Conservation (phyloP, 2,329 filamentous ascomycete species). For the Nemania sp. region DNA sequence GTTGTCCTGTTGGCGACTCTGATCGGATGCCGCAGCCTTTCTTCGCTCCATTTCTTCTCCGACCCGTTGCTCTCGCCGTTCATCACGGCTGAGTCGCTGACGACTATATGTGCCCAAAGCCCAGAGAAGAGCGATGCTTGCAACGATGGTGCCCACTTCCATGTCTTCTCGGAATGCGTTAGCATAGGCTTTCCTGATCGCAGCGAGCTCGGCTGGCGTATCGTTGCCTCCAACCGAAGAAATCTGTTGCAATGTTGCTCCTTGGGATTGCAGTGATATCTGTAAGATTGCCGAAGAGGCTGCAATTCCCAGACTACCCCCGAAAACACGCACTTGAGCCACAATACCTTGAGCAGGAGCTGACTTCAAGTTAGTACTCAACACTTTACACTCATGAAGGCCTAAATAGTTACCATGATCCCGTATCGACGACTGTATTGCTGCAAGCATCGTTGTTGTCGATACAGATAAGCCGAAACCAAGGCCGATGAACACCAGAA, state of each 20-base stretch:
- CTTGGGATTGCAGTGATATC: slow-evolving; percentile 48
- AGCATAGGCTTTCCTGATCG: slow-evolving; percentile 56
- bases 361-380: slow-evolving; percentile 45
- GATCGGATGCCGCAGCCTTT: slow-evolving; percentile 20
- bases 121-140: slow-evolving; percentile 56
- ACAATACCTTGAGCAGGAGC: slow-evolving; percentile 66
- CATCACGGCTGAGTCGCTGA: slow-evolving; percentile 47
- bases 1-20: background rate
- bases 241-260: slow-evolving; percentile 49
- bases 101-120: slow-evolving; percentile 56
- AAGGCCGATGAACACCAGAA: slow-evolving; percentile 63
- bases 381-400: background rate
- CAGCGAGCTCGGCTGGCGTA: slow-evolving; percentile 45
- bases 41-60: slow-evolving; percentile 47
- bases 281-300: slow-evolving; percentile 62
- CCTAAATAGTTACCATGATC: slow-evolving; percentile 59
- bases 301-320: slow-evolving; percentile 67
- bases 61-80: slow-evolving; percentile 45
- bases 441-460: slow-evolving; percentile 60
- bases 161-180: slow-evolving; percentile 61
- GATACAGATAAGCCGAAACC: slow-evolving; percentile 64
- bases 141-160: slow-evolving; percentile 58
- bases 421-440: slow-evolving; percentile 56
- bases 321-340: slow-evolving; percentile 63
- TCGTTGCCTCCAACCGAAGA: slow-evolving; percentile 38